Evolutionary conservation across 2,329 filamentous ascomycete genomes (phyloP), one percentile per base, ranked within the genome.

Genomic region (Penicillium sp.): DNA sequence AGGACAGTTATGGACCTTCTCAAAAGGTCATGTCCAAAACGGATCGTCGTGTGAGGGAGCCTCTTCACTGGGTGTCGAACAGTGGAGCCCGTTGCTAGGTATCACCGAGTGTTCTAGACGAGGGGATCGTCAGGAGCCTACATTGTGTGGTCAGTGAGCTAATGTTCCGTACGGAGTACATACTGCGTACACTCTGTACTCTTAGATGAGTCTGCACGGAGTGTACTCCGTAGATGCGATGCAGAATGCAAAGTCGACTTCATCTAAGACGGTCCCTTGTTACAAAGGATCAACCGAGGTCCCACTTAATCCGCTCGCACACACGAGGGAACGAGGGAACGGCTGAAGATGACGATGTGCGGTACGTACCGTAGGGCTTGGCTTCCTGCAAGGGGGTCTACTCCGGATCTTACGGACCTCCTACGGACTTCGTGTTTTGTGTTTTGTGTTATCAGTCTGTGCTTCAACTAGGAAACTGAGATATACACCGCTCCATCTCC

Each of bases 61-160:
- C 14, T 34, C 31, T 34, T 34, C 31, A 34, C 31, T 20, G 31
- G 31, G 16, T 10, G 14, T 34, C 9, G 16, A 34, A 34, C 31
- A 18, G 31, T 34, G 31, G 31, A 18, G 31, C 31, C 31, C 31
- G 14, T 34, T 27, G 7, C 31, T 34, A 16, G 31, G n/a, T 16
- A 34, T 36, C 32, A 37, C 34, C 37, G 42, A 44, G 37, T 35
- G 46, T 48, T 53, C 48, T 48, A 48, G 51, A 46, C 47, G 37
- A 50, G 44, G 40, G 35, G 51, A 54, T 54, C 51, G 51, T 54
- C 49, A 47, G 51, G 51, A 54, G 51, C 42, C 41, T 44, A 40
- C 50, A 32, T 20, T 20, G 18, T 26, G 9, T 34, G 8, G n/a
- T 16, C 31, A 8, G 31, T 34, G 31, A 2, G 9, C 24, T 9